Evolutionary conservation across 1,284 basidiomycete species (phyloP), one percentile per base, ranked within the genome.

Genomic region (Sanghuangporus baumii): DNA sequence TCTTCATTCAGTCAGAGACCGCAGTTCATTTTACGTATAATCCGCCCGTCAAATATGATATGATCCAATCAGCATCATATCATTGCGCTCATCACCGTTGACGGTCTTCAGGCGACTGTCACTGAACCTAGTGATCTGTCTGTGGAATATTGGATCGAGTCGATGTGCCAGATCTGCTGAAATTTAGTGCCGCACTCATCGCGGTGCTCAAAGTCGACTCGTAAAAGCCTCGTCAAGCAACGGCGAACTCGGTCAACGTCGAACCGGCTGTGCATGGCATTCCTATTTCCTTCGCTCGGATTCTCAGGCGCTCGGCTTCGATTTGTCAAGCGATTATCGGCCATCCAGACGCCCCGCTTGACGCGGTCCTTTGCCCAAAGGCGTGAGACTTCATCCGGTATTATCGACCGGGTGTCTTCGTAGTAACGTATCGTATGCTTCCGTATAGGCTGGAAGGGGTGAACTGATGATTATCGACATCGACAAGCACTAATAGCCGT

Each of bases 321-420:
- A 54, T 54, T 54, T 37, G 52, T 54, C 52, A 54, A 34, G 52
- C 52, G 52, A 54, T 37, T 37, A 16, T 38, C 52, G 52, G 52
- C n/a, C n/a, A 14, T 51, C 12, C 48, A 54, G 36, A 36, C 34
- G 52, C 14, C 52, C 36, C 31, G 26, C 16, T 54, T 36, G 52
- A 54, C 52, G 52, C 31, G 4, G 34, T 54, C 31, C 36, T 54
- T n/a, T 54, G 52, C 52, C 52, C 36, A 54, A 54, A 54, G 3
- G 34, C 52, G 52, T 54, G 52, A n/a, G 52, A 54, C 34, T 18
- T 18, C 23, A 54, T 16, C 52, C 52, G 52, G 31, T 31, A 31
- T 54, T 54, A 54, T 54, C 52, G 16, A 11, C 52, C 52, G 36
- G 36, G 52, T 36, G 36, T 54, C 34, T 36, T 54, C 52, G 48